Base-by-base conservation (phyloP, 225 moss, liverwort and hornwort species). In the Sphagnum tenellum region DNA sequence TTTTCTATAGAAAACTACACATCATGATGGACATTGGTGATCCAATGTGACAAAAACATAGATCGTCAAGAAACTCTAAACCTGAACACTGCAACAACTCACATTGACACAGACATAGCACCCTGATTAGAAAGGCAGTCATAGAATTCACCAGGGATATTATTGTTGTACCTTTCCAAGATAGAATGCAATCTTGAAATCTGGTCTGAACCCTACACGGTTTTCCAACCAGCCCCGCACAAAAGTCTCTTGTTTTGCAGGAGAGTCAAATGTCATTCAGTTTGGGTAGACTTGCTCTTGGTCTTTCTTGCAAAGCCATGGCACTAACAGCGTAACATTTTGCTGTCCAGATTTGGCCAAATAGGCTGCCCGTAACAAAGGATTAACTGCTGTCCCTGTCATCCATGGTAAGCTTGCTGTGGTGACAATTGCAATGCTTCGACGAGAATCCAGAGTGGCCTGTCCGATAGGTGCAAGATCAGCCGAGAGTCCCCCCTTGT, bases 311-410 rank as follows among this genome's bases (percentile, higher is more conserved):
- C 84, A 86, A 55, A 95, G 81, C 95, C 95, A 95, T 61, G 95
- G 95, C 57, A 95, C 89, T 50, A 95, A 65, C 55, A 95, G 76
- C 5, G 92, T 95, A 12, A 95, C 92, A 44, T 78, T 85, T 72
- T 81, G 84, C 72, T 80, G 81, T 68, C 92, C 95, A 59, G 77
- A 84, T 54, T 82, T 86, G 10, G 95, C 92, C 79, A 95, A 75
- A 70, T 79, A 95, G 8, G 95, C 95, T 44, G 95, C 95, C 63
- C 95, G 82, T 67, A 89, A 95, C n/a, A 95, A 75, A 47, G 95
- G 95, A 69, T 95, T 95, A 50, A 95, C 92, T 60, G 95, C 95
- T 9, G 95, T 95, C 57, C 95, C 95, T 12, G 95, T 95, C 95
- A 95, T 89, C 95, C 95, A 95, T 4, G 95, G 95, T 64, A 95